Evolutionary conservation across 2,329 filamentous ascomycete genomes (phyloP).

Genomic region (Didymella arachidicola): DNA sequence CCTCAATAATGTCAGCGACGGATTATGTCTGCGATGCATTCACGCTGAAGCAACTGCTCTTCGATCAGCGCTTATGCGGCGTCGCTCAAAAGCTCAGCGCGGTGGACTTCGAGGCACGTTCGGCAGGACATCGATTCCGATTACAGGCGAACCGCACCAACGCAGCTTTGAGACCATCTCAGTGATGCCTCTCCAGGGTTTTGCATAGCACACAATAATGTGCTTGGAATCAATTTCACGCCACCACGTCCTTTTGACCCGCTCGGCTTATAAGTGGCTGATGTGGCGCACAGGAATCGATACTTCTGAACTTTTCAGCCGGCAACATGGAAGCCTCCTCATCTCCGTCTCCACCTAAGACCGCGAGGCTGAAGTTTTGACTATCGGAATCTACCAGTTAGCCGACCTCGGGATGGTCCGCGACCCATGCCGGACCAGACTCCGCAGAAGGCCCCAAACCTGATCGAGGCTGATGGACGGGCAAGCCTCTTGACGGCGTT

Average conservation of each 20-base stretch:
- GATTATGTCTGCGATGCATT: neutral
- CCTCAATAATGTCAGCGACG: neutral
- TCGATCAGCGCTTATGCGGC: neutral
- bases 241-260: neutral
- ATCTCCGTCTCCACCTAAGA: neutral
- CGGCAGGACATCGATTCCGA: neutral
- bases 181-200: neutral
- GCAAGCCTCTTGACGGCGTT: conserved; percentile 13
- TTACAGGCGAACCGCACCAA: no score
- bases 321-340: conserved; percentile 3
- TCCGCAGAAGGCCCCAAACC: conserved; percentile 11
- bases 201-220: neutral
- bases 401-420: conserved; percentile 11
- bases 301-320: neutral
- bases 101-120: neutral
- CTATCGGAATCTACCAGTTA: neutral
- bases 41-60: neutral
- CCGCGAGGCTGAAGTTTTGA: conserved; percentile 1
- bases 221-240: no score
- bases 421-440: conserved; percentile 11
- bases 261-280: neutral
- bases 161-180: neutral
- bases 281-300: neutral
- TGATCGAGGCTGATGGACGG: conserved; percentile 12
- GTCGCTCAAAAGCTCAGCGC: neutral